Evolutionary conservation across 352 stramenopile species (phyloP).

Genomic region (Globisporangium paddicum): DNA sequence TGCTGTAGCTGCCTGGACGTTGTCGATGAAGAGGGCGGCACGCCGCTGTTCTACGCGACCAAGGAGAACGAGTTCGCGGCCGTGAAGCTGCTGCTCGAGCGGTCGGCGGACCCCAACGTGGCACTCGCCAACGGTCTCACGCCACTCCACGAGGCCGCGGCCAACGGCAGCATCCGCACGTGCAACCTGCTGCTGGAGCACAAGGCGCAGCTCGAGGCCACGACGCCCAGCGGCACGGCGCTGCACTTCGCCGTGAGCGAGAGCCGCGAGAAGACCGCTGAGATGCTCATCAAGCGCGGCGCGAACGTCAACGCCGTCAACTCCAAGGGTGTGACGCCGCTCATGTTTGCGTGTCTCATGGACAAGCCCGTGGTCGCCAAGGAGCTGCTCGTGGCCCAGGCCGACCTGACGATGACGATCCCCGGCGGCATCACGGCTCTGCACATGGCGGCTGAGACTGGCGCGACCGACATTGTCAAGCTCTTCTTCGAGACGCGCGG

Average conservation of each 20-base stretch:
- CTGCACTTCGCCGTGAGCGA: conserved; percentile 83
- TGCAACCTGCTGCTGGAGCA: conserved; percentile 52
- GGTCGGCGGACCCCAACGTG: conserved; percentile 46
- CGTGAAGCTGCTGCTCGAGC: conserved; percentile 58
- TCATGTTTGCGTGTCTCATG: conserved; percentile 75
- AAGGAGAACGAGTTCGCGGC: conserved; percentile 77
- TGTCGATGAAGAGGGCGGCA: conserved; percentile 67
- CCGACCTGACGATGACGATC: conserved; percentile 49
- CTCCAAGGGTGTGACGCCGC: conserved; percentile 59
- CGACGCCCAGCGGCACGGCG: conserved; percentile 65
- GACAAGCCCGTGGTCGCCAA: conserved; percentile 65
- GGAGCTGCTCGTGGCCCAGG: conserved; percentile 43
- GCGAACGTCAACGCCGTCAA: conserved; percentile 68
- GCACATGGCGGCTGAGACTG: conserved; percentile 74
- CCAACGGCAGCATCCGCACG: conserved; percentile 59
- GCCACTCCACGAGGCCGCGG: conserved; percentile 63
- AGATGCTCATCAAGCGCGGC: conserved; percentile 47
- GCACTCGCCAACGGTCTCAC: conserved; percentile 57
- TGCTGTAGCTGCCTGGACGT: conserved; percentile 31
- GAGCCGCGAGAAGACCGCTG: conserved; percentile 72
- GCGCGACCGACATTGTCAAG: conserved; percentile 53
- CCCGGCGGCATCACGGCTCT: conserved; percentile 61
- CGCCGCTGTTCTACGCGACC: conserved; percentile 61
- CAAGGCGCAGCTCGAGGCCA: conserved; percentile 48
- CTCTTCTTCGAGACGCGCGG: conserved; percentile 43